A percentile compares a stretch with the other conserved stretches of the same genome.
Evolutionary conservation across 179 eudicot species (phyloP).

Genomic region (Amaranthus tricolor): DNA sequence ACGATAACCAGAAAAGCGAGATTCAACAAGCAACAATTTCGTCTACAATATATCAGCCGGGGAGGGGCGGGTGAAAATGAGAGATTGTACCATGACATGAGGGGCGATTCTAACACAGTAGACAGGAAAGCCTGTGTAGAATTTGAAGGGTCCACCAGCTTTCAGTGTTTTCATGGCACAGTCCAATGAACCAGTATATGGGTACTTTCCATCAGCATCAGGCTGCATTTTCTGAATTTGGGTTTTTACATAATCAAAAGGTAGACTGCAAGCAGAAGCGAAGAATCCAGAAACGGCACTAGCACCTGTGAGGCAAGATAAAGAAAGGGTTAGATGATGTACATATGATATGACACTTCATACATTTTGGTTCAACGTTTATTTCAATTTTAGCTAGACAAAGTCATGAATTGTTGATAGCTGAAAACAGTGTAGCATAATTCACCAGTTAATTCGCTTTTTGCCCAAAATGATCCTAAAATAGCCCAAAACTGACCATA

Average conservation of each 20-base stretch:
- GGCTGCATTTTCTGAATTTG: constrained; percentile 59
- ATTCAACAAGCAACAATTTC: background rate
- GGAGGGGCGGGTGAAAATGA: constrained; percentile 15
- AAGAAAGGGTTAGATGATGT: constrained; percentile 1
- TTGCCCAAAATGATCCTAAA: no score
- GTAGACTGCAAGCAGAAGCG: constrained; percentile 54
- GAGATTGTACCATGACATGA: constrained; percentile 50
- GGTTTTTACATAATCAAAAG: constrained; percentile 50
- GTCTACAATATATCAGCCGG: background rate
- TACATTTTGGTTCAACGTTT: background rate
- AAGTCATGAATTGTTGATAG: no score
- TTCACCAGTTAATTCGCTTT: no score
- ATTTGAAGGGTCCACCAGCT: constrained; percentile 48
- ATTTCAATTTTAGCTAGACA: no score
- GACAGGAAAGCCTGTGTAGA: constrained; percentile 58
- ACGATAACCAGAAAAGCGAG: background rate
- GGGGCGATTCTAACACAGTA: constrained; percentile 58
- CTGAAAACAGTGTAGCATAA: no score
- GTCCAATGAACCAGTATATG: constrained; percentile 48
- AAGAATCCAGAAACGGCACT: constrained; percentile 55
- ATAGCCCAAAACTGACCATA: no score
- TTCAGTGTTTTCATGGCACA: constrained; percentile 50
- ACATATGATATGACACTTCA: background rate
- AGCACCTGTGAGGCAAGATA: constrained; percentile 37
- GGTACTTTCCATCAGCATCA: constrained; percentile 49